Evolutionary conservation across 495 filamentous ascomycete species (phyloP).

Genomic region (Neurospora tetrasperma): DNA sequence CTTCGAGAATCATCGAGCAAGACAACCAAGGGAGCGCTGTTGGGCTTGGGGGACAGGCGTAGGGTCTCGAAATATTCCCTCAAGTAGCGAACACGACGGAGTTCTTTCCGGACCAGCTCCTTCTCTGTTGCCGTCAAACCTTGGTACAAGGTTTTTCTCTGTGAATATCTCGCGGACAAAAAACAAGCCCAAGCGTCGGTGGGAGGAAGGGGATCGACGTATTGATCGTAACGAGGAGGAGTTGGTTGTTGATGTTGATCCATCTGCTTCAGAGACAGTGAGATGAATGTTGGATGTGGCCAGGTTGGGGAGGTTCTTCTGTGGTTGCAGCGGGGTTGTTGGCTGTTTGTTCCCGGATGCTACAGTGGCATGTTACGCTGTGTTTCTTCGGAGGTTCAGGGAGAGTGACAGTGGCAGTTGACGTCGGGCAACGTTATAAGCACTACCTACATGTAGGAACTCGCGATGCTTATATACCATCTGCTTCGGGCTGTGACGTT

Average conservation of each 20-base stretch:
- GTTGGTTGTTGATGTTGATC: not conserved
- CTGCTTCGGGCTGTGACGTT: not conserved
- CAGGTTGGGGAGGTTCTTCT: not conserved
- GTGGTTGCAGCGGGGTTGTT: not conserved
- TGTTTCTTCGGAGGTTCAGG: not conserved
- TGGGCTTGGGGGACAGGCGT: slow-evolving; percentile 7
- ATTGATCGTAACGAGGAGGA: slow-evolving; percentile 8
- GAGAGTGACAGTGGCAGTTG: not conserved
- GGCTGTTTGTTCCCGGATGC: not conserved
- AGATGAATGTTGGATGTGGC: not conserved
- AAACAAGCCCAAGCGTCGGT: slow-evolving; percentile 19
- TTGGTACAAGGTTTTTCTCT: slow-evolving; percentile 12
- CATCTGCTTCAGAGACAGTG: not conserved
- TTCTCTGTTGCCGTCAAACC: slow-evolving; percentile 12
- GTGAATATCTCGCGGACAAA: slow-evolving; percentile 14
- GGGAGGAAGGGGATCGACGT: slow-evolving; percentile 14
- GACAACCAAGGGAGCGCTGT: slow-evolving; percentile 8
- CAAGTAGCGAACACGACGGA: slow-evolving; percentile 17
- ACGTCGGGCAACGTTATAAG: not conserved
- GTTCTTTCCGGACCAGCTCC: slow-evolving; percentile 16
- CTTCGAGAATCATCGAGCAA: slow-evolving; percentile 11
- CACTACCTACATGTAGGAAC: not conserved
- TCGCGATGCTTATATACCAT: not conserved
- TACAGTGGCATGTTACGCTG: not conserved
- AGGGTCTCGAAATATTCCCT: slow-evolving; percentile 8